These are phyloP conservation scores for Wickerhamomyces mucosus DNA, from an alignment of 805 yeast genomes.

Conservation along the genomic window DNA sequence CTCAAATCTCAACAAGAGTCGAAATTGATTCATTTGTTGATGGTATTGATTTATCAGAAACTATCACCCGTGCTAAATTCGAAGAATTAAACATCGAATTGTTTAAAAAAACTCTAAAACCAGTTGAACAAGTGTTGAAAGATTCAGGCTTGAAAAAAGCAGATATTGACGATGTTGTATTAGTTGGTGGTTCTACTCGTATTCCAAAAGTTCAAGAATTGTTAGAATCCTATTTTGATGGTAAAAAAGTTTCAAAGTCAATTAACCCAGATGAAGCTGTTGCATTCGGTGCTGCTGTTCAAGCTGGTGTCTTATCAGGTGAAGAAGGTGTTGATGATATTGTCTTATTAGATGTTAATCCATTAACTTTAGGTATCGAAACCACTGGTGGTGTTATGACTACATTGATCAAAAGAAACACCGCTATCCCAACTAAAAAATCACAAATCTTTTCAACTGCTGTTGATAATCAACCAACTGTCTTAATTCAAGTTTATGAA, in stretches of 20 bases:
- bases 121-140: slow-evolving; percentile 91
- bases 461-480: slow-evolving; percentile 94
- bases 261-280: slow-evolving; percentile 99
- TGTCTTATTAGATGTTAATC: slow-evolving; percentile 86
- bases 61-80: slow-evolving; percentile 94
- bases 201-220: slow-evolving; percentile 97
- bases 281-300: slow-evolving; percentile 99
- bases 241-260: slow-evolving; percentile 94
- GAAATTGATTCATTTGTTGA: slow-evolving; percentile 93
- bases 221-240: slow-evolving; percentile 81
- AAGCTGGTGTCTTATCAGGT: slow-evolving; percentile 95
- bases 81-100: slow-evolving; percentile 92
- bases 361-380: slow-evolving; percentile 91
- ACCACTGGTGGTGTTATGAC: slow-evolving; percentile 98
- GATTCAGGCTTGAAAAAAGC: slow-evolving; percentile 84
- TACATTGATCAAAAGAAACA: slow-evolving; percentile 86
- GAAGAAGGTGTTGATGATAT: slow-evolving; percentile 89
- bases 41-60: slow-evolving; percentile 92
- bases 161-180: slow-evolving; percentile 88
- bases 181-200: slow-evolving; percentile 99
- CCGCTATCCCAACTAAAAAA: slow-evolving; percentile 92
- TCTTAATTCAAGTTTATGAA: slow-evolving; percentile 85
- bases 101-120: slow-evolving; percentile 90
- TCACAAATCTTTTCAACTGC: slow-evolving; percentile 94
- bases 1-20: slow-evolving; percentile 91